Conservation (phyloP, 2,329 filamentous ascomycete genomes). For the Raffaelea ambrosiae region DNA sequence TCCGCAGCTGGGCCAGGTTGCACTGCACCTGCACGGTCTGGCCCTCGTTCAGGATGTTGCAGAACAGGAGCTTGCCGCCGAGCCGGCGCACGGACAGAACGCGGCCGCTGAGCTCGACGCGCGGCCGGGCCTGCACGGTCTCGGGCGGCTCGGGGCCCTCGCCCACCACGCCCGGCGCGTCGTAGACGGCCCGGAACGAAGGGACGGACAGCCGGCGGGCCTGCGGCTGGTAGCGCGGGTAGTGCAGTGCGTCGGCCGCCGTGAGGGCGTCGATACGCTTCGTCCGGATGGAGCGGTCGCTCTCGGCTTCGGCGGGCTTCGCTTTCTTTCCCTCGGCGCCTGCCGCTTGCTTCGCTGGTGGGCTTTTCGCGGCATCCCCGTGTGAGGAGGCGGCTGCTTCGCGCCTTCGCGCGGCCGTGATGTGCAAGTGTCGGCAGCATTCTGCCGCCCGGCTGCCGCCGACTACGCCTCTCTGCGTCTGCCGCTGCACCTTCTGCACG, state of each 20-base stretch:
- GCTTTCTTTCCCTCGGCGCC: too few species aligned
- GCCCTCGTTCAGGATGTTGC: slow-evolving; percentile 70
- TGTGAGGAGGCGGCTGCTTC: too few species aligned
- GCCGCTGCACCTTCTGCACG: too few species aligned
- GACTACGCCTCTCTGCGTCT: too few species aligned
- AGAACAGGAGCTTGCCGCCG: slow-evolving; percentile 73
- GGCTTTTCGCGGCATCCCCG: background rate
- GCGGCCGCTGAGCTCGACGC: slow-evolving; percentile 44
- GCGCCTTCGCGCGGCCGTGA: too few species aligned
- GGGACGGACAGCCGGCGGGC: slow-evolving; percentile 5
- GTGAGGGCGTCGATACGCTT: slow-evolving; percentile 44
- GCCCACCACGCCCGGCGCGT: background rate
- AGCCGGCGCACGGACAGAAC: slow-evolving; percentile 62
- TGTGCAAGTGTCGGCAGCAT: too few species aligned
- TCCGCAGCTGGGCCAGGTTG: slow-evolving; percentile 45
- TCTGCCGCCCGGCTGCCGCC: too few species aligned
- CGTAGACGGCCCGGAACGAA: slow-evolving; percentile 8
- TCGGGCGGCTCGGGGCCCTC: background rate
- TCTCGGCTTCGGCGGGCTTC: too few species aligned
- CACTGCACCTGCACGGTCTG: slow-evolving; percentile 68
- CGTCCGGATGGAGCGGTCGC: slow-evolving; percentile 12
- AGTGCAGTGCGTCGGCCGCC: slow-evolving; percentile 39
- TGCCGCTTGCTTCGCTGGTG: too few species aligned
- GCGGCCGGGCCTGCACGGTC: background rate
- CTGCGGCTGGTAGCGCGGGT: slow-evolving; percentile 35